Percentiles rank a stretch among this genome's conserved stretches.
phyloP scores from a whole-genome alignment of 2,329 filamentous ascomycete genomes.

The Didymella glomerata region DNA sequence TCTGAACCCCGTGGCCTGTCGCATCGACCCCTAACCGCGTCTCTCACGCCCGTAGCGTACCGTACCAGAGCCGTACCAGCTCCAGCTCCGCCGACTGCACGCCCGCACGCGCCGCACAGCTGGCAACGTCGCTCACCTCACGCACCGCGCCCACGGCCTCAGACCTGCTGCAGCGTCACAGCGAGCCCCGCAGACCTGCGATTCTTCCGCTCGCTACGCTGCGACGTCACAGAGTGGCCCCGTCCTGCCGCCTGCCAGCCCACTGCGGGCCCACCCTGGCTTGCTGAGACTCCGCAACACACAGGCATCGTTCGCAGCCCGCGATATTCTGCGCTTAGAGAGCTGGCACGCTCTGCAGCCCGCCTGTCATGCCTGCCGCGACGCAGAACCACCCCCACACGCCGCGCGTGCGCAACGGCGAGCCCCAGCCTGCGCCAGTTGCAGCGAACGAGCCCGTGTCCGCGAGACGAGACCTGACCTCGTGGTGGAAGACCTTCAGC shows the following conservation, averaged over 20 bases:
- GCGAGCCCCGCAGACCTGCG: constrained; percentile 23
- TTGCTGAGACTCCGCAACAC: constrained; percentile 30
- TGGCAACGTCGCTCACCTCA: constrained; percentile 13
- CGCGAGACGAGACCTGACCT: constrained; percentile 86
- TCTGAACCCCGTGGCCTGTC: constrained; percentile 19
- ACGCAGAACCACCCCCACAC: constrained; percentile 50
- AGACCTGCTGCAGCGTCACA: constrained; percentile 8
- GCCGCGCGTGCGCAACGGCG: constrained; percentile 55
- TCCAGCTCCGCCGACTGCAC: constrained; percentile 10
- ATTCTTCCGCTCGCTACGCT: constrained; percentile 25
- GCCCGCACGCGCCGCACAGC: constrained; percentile 16
- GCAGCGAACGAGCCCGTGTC: constrained; percentile 72
- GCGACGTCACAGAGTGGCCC: constrained; percentile 30
- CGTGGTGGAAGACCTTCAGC: constrained; percentile 96
- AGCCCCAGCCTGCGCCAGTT: constrained; percentile 54
- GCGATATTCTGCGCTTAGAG: constrained; percentile 31
- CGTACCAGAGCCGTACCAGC: constrained; percentile 6
- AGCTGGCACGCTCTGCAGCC: constrained; percentile 39
- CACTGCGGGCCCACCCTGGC: constrained; percentile 33
- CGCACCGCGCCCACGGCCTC: constrained; percentile 5
- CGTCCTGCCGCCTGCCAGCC: constrained; percentile 37
- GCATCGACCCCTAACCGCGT: constrained; percentile 29
- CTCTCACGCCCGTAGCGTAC: constrained; percentile 31
- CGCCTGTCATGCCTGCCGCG: constrained; percentile 51
- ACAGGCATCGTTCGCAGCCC: constrained; percentile 26